Percentiles rank a stretch among this genome's conserved stretches.
These are phyloP conservation scores for Schizopora paradoxa DNA, from an alignment of 1,284 basidiomycete species.

Conservation along the genomic window DNA sequence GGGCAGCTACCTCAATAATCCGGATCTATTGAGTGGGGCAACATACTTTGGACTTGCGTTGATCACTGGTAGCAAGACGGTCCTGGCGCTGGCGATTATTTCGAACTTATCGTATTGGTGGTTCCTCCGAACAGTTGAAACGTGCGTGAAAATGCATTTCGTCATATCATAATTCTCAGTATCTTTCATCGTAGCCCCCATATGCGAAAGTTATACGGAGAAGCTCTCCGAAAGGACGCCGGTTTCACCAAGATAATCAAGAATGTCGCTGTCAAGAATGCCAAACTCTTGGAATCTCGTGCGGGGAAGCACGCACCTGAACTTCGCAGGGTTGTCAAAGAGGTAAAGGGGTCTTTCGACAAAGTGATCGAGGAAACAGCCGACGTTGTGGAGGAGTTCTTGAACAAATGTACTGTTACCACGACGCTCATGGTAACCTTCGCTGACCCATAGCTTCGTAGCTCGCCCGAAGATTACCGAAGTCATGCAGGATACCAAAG, in stretches of 20 bases:
- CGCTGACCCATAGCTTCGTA: conserved; percentile 39
- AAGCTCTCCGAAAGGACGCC: conserved; percentile 88
- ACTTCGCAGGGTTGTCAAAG: conserved; percentile 75
- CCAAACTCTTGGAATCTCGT: conserved; percentile 60
- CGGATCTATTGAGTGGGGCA: conserved; percentile 92
- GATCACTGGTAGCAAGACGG: conserved; percentile 85
- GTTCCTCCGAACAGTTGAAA: conserved; percentile 86
- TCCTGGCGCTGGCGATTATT: conserved; percentile 79
- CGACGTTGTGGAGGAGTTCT: conserved; percentile 87
- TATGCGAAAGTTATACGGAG: conserved; percentile 94
- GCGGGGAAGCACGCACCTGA: conserved; percentile 70
- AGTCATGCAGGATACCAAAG: conserved; percentile 88
- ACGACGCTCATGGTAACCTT: neutral
- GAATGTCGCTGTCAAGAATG: conserved; percentile 80
- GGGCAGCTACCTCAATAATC: conserved; percentile 84
- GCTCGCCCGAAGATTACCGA: conserved; percentile 64
- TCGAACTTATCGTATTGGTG: conserved; percentile 86
- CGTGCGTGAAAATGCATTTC: conserved; percentile 46
- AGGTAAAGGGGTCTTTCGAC: conserved; percentile 90
- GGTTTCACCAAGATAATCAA: conserved; percentile 97
- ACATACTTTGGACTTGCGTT: conserved; percentile 92
- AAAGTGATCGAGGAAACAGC: conserved; percentile 93
- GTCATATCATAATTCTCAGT: conserved; percentile 1
- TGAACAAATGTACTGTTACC: conserved; percentile 70
- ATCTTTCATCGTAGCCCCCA: conserved; percentile 64